Percentiles rank a stretch among this genome's conserved stretches.
Conservation (phyloP, 306 rosid species). For the Cicer yamashitae region DNA sequence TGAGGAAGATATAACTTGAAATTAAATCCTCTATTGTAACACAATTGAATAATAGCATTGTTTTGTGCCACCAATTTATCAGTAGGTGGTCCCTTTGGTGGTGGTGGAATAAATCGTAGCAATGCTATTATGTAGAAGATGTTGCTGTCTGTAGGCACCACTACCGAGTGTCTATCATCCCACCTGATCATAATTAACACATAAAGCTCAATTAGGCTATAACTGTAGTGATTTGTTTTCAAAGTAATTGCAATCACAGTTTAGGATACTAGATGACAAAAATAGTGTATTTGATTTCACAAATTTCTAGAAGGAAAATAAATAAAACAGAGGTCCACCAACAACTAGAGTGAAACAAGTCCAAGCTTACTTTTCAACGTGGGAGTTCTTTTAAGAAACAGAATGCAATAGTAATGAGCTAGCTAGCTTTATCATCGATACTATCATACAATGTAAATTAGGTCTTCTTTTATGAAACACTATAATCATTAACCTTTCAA, state of each 20-base stretch:
- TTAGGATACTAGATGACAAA: background rate
- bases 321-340: constrained; percentile 6
- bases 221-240: background rate
- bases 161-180: constrained; percentile 82
- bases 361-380: background rate
- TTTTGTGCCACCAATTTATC: constrained; percentile 69
- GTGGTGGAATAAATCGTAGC: constrained; percentile 70
- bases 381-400: background rate
- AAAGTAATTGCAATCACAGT: background rate
- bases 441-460: background rate
- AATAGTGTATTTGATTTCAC: background rate
- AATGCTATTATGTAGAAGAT: constrained; percentile 86
- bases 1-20: constrained; percentile 91
- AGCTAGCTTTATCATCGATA: background rate
- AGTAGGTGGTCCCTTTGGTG: constrained; percentile 58
- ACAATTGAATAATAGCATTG: constrained; percentile 61
- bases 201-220: background rate
- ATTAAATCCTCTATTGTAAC: constrained; percentile 59
- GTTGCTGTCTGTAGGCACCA: constrained; percentile 71
- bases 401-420: constrained; percentile 1
- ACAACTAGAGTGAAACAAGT: constrained; percentile 9
- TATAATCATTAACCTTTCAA: too few species aligned
- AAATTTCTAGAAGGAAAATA: constrained; percentile 3
- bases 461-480: background rate
- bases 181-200: constrained; percentile 60